These are phyloP conservation scores for Xylariales sp. DNA, from an alignment of 2,329 filamentous ascomycete species.

Conservation along the genomic window DNA sequence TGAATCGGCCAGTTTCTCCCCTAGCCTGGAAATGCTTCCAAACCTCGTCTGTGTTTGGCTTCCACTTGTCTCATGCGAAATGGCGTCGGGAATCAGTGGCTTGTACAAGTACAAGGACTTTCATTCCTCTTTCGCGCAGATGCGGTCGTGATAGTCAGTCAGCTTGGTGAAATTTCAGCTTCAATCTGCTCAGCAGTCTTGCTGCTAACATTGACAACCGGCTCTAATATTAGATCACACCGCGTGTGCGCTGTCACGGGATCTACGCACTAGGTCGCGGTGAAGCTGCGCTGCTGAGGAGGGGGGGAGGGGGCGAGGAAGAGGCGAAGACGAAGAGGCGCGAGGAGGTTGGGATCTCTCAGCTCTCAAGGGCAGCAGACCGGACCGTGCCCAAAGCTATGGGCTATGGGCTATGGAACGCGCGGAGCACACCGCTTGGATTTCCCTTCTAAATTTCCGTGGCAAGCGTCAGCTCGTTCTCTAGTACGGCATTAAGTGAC, in stretches of 20 bases:
- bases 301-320: too few species aligned
- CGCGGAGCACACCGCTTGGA: slow-evolving; percentile 6
- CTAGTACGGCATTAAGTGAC: slow-evolving; percentile 2
- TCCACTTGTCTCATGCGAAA: slow-evolving; percentile 2
- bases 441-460: slow-evolving; percentile 2
- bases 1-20: neutral
- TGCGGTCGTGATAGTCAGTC: too few species aligned
- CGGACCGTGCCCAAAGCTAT: slow-evolving; percentile 1
- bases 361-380: neutral
- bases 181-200: too few species aligned
- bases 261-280: slow-evolving; percentile 7
- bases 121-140: too few species aligned
- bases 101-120: neutral
- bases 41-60: neutral
- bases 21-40: neutral
- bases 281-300: too few species aligned
- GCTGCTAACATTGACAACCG: too few species aligned
- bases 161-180: slow-evolving; percentile 1
- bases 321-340: neutral
- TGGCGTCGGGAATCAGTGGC: neutral
- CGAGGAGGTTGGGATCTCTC: slow-evolving; percentile 6
- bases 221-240: slow-evolving; percentile 7
- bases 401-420: neutral
- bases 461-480: slow-evolving; percentile 6
- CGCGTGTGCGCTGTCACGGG: neutral